Evolutionary conservation across 495 filamentous ascomycete genomes (phyloP), one percentile per base, ranked within the genome.

Genomic region (Aspergillus affinis): DNA sequence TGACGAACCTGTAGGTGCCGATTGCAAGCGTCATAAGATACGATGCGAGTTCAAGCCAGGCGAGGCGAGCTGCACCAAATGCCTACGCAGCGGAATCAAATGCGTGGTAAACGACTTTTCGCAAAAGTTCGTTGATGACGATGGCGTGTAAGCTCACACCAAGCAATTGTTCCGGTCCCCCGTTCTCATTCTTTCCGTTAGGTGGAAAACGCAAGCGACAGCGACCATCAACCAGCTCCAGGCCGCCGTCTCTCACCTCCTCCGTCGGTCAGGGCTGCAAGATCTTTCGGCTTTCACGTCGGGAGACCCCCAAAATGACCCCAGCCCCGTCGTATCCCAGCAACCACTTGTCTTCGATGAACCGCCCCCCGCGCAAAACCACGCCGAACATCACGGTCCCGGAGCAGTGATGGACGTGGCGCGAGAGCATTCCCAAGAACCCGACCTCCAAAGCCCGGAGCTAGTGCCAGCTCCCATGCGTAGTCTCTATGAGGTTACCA

Each of bases 401-500:
- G 71, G 72, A 0, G 61, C 72, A 0, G 68, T 75, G 13, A 72
- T 75, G 71, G 72, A 75, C 52, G 67, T 77, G 19, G 83, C 82
- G 15, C 71, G 81, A 64, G 82, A 84, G 36, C 74, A 75, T 15
- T 83, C 81, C 5, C 79, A 79, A 54, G 82, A 84, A 29, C 76
- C 74, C n/a, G 73, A 78, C 55, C 65, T 79, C 15, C 78, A 80
- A 48, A 73, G 75, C 54, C 72, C 76, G 19, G 75, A 76, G 9
- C 55, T 85, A 36, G 80, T 85, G 27, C 73, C 81, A 1, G 82
- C 80, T 6, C 83, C 83, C 0, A 85, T 86, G 81, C 77, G 81
- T 55, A 84, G 80, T 68, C 65, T 86, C 21, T 86, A 84, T 64
- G 83, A 85, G 60, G 83, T 86, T 29, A 86, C 83, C 7, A 84